phyloP scores from a whole-genome alignment of 495 filamentous ascomycete genomes.

The Talaromyces borbonicus region DNA sequence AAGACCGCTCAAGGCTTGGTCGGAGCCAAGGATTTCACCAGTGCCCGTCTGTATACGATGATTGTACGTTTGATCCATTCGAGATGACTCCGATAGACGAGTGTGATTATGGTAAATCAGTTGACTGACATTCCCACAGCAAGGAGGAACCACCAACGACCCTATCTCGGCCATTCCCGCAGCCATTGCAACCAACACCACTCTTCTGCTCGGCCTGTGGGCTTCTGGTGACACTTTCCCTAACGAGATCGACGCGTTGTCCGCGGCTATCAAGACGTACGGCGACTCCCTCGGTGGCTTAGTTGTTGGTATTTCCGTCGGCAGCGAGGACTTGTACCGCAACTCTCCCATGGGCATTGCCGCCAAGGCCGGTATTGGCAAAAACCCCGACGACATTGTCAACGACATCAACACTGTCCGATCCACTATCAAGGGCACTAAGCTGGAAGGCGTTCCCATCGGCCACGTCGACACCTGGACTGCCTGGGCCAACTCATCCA shows the following conservation, averaged over 20 bases:
- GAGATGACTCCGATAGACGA: neutral
- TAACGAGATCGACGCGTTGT: conserved; percentile 61
- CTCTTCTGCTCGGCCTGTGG: conserved; percentile 72
- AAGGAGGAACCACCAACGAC: conserved; percentile 47
- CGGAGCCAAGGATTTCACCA: conserved; percentile 64
- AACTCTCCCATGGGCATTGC: conserved; percentile 47
- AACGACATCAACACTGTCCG: conserved; percentile 58
- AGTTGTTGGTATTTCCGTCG: conserved; percentile 80
- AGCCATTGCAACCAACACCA: conserved; percentile 62
- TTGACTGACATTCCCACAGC: conserved; percentile 19
- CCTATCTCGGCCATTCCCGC: conserved; percentile 64
- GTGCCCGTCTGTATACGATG: conserved; percentile 57
- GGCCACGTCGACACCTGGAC: conserved; percentile 95
- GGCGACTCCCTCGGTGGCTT: conserved; percentile 49
- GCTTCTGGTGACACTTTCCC: conserved; percentile 58
- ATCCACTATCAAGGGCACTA: conserved; percentile 46
- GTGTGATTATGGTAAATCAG: neutral
- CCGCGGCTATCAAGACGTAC: conserved; percentile 51
- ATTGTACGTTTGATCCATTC: conserved; percentile 23
- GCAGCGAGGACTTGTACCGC: conserved; percentile 85
- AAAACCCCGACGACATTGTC: conserved; percentile 47
- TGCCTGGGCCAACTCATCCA: conserved; percentile 66
- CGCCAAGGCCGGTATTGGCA: conserved; percentile 46
- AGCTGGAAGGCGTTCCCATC: conserved; percentile 44
- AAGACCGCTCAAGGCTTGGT: conserved; percentile 55